These are phyloP conservation scores for Botrytis fabae DNA, from an alignment of 2,329 filamentous ascomycete genomes.

Conservation along the genomic window DNA sequence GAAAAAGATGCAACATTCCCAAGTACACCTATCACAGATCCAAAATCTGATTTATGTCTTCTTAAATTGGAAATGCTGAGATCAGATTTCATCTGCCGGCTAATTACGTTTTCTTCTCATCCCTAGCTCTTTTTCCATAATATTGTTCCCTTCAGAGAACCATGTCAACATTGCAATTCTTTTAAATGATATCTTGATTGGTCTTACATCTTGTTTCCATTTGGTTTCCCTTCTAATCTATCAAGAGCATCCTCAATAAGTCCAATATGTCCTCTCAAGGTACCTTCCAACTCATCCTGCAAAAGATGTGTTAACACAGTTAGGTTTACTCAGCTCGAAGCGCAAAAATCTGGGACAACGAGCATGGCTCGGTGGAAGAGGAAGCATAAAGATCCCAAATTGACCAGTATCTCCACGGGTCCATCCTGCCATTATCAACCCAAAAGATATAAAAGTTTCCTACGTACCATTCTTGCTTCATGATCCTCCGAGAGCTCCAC, in stretches of 20 bases:
- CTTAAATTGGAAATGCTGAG: neutral
- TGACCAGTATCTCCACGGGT: neutral
- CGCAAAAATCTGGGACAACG: neutral
- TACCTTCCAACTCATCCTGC: conserved; percentile 32
- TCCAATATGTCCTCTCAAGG: conserved; percentile 30
- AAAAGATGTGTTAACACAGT: conserved; percentile 14
- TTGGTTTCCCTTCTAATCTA: conserved; percentile 29
- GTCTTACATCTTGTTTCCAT: conserved; percentile 31
- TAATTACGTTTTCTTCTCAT: conserved; percentile 27
- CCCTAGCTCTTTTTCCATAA: conserved; percentile 28
- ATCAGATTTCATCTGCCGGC: conserved; percentile 18
- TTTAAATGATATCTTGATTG: neutral
- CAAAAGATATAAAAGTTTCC: conserved; percentile 1
- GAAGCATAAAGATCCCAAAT: neutral
- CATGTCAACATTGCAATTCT: conserved; percentile 1
- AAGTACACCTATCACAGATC: neutral
- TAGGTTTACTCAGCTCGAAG: neutral
- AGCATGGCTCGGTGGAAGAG: neutral
- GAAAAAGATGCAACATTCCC: neutral
- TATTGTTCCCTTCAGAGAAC: conserved; percentile 28
- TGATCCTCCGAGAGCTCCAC: conserved; percentile 34
- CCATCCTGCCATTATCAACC: neutral
- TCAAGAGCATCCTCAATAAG: conserved; percentile 32
- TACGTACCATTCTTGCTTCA: conserved; percentile 32
- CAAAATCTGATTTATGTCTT: neutral